Conservation (phyloP, 139 green algal genomes). For the Chlamydomonas incerta region DNA sequence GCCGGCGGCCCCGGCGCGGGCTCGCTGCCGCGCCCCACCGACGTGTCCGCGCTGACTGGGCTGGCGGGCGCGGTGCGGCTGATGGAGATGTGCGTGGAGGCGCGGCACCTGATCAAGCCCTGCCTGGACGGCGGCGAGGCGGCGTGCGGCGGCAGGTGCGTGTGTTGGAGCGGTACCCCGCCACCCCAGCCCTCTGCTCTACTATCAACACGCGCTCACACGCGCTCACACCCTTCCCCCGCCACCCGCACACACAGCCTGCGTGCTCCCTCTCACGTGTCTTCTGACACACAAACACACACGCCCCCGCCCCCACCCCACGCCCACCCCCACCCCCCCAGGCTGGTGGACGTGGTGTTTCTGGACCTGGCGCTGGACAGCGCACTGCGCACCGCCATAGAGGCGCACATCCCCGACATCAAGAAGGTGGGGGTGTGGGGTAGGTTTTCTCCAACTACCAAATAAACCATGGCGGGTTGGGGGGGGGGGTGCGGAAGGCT, state of each 20-base stretch:
- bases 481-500: too few species aligned
- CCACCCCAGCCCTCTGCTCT: too few species aligned
- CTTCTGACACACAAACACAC: too few species aligned
- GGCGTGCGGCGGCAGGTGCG: conserved; percentile 42
- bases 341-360: conserved; percentile 73
- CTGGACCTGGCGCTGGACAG: conserved; percentile 78
- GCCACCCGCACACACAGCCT: too few species aligned
- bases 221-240: not conserved
- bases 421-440: too few species aligned
- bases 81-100: conserved; percentile 55
- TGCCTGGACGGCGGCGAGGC: conserved; percentile 43
- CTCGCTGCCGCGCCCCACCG: not conserved
- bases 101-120: conserved; percentile 41
- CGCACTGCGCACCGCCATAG: conserved; percentile 52
- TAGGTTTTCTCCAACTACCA: too few species aligned
- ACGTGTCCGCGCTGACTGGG: conserved; percentile 26
- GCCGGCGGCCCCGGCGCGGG: too few species aligned
- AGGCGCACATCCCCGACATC: conserved; percentile 35
- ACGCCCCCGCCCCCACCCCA: not conserved
- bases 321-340: conserved; percentile 7
- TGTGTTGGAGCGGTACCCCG: too few species aligned
- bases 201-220: not conserved
- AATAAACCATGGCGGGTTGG: too few species aligned
- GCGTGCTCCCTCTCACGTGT: too few species aligned
- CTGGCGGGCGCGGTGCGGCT: conserved; percentile 5